These are phyloP conservation scores for Pestalotiopsis fici DNA, from an alignment of 2,329 filamentous ascomycete species.

Conservation along the genomic window DNA sequence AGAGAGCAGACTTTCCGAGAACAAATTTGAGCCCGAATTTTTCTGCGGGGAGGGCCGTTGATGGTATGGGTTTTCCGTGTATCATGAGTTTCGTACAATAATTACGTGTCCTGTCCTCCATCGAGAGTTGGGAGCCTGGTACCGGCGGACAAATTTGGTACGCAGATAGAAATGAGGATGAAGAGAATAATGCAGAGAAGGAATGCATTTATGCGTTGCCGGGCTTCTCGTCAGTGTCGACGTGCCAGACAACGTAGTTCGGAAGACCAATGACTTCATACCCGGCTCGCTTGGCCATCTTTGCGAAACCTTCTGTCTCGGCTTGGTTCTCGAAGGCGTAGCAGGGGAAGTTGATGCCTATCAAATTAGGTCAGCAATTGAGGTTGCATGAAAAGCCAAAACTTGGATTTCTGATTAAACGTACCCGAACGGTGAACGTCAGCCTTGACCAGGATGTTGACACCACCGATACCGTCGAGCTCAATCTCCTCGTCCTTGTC, in stretches of 20 bases:
- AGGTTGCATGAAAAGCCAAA: background rate
- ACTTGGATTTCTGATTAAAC: conserved; percentile 21
- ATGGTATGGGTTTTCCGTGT: conserved; percentile 17
- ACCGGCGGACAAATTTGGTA: conserved; percentile 21
- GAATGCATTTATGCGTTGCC: conserved; percentile 49
- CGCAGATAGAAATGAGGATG: conserved; percentile 24
- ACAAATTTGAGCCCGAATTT: conserved; percentile 24
- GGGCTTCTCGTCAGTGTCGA: conserved; percentile 92
- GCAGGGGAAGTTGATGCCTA: conserved; percentile 94
- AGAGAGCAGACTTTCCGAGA: conserved; percentile 18
- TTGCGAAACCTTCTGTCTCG: conserved; percentile 97
- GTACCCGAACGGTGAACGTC: conserved; percentile 93
- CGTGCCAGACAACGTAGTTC: conserved; percentile 98
- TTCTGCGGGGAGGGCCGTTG: conserved; percentile 12
- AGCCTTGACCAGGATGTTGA: conserved; percentile 96
- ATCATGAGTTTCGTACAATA: conserved; percentile 29
- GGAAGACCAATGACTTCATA: conserved; percentile 91
- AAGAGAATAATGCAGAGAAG: conserved; percentile 19
- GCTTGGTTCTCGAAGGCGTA: conserved; percentile 99
- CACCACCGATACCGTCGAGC: conserved; percentile 93
- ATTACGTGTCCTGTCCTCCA: conserved; percentile 28
- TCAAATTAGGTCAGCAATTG: background rate
- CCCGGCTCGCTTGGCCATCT: conserved; percentile 96
- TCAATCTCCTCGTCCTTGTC: conserved; percentile 92
- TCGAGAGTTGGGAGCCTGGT: conserved; percentile 21